phyloP scores from a whole-genome alignment of 2,329 filamentous ascomycete genomes.

The Ophiostoma angusticollis region DNA sequence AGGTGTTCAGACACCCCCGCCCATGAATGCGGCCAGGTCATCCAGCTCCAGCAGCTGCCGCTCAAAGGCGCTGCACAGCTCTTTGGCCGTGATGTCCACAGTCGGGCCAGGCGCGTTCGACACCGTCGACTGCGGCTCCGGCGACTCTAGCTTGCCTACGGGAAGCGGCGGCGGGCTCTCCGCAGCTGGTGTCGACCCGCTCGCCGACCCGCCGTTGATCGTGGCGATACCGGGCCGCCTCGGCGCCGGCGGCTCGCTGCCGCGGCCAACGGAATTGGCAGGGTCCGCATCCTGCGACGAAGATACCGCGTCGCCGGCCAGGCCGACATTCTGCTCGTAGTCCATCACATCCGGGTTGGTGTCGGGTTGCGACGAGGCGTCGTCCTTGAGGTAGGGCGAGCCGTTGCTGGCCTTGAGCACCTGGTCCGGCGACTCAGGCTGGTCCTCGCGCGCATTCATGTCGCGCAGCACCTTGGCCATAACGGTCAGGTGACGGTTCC shows the following conservation, averaged over 20 bases:
- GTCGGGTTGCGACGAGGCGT: constrained; percentile 40
- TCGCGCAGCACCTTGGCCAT: constrained; percentile 49
- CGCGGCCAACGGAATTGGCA: constrained; percentile 30
- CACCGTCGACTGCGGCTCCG: constrained; percentile 17
- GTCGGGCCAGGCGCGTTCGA: constrained; percentile 17
- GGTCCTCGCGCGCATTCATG: constrained; percentile 28
- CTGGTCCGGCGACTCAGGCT: constrained; percentile 23
- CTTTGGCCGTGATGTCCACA: constrained; percentile 44
- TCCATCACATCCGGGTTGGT: constrained; percentile 45
- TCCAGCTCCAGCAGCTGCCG: constrained; percentile 47
- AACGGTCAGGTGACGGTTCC: constrained; percentile 46
- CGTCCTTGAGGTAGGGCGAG: constrained; percentile 38
- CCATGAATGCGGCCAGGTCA: constrained; percentile 50
- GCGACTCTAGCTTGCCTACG: constrained; percentile 21
- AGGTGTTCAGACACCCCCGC: constrained; percentile 38
- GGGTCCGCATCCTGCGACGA: constrained; percentile 20
- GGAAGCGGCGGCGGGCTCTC: constrained; percentile 26
- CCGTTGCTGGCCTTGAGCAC: constrained; percentile 18
- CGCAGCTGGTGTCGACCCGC: constrained; percentile 33
- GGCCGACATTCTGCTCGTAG: constrained; percentile 34
- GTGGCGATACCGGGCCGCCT: constrained; percentile 43
- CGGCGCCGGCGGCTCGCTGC: constrained; percentile 39
- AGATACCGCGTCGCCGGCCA: too few relatives aligned
- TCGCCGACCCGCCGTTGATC: constrained; percentile 44
- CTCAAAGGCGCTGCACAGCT: constrained; percentile 47